Evolutionary conservation across 1,284 basidiomycete species (phyloP).

Genomic region (Ganoderma lucidum): DNA sequence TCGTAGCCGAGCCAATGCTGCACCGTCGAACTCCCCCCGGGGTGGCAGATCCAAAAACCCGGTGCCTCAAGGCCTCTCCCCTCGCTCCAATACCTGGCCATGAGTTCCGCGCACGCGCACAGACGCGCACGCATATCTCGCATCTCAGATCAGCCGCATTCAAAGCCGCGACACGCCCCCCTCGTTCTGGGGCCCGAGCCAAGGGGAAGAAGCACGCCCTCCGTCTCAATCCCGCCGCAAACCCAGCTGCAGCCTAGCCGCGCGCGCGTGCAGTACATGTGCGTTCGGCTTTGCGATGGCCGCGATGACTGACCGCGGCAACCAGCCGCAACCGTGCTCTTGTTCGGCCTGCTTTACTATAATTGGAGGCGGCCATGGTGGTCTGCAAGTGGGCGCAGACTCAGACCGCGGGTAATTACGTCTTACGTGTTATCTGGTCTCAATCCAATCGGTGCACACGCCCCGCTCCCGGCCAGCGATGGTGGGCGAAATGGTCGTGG

Average conservation of each 20-base stretch:
- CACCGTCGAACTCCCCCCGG: not conserved
- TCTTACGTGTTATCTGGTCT: constrained; percentile 9
- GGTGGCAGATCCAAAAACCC: constrained; percentile 2
- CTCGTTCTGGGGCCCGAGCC: constrained; percentile 5
- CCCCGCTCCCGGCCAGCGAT: not conserved
- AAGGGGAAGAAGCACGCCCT: constrained; percentile 1
- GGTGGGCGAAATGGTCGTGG: not conserved
- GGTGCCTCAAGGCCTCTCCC: not conserved
- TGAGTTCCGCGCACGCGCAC: not conserved
- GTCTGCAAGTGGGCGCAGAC: too few relatives aligned
- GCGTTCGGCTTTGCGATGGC: not conserved
- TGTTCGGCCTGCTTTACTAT: not conserved
- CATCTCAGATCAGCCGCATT: constrained; percentile 1
- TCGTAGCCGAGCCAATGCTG: not conserved
- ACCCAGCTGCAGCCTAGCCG: not conserved
- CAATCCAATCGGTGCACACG: constrained; percentile 3
- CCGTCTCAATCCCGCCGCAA: constrained; percentile 6
- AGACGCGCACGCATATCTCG: not conserved
- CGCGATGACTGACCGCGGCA: not conserved
- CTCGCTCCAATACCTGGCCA: not conserved
- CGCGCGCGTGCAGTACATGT: not conserved
- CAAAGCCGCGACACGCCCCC: not conserved
- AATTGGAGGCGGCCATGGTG: not conserved
- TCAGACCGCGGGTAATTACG: not conserved
- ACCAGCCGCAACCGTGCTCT: not conserved